Evolutionary conservation across 306 rosid genomes (phyloP).

Genomic region (Quillaja saponaria): DNA sequence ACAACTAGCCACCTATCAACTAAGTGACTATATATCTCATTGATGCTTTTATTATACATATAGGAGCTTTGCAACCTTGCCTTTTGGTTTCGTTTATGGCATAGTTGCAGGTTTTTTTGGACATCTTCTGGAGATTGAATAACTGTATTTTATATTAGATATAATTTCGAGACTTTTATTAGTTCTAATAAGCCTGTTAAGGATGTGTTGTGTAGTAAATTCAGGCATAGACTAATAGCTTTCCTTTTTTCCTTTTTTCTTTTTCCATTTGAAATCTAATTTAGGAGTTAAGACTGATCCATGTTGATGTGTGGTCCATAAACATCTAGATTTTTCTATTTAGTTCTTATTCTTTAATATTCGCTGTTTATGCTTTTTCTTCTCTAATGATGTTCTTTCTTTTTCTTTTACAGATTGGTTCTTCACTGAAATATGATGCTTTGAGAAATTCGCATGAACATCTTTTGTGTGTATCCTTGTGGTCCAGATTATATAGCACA

Average conservation of each 20-base stretch:
- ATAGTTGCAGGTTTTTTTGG: no score
- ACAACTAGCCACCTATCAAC: no score
- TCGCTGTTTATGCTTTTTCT: constrained; percentile 6
- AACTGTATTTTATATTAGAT: no score
- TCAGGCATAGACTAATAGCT: no score
- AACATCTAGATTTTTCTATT: background rate
- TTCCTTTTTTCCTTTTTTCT: background rate
- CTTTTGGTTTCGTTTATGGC: no score
- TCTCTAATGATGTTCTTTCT: constrained; percentile 14
- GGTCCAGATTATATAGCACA: constrained; percentile 50
- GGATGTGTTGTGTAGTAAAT: no score
- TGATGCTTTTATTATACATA: no score
- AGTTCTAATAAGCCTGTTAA: no score
- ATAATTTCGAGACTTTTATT: no score
- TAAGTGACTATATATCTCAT: no score
- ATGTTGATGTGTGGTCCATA: constrained; percentile 9
- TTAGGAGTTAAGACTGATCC: constrained; percentile 1
- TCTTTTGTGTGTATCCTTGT: constrained; percentile 40
- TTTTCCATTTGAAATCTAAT: constrained; percentile 6
- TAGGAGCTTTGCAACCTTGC: no score
- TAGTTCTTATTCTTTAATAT: background rate
- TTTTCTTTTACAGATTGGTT: constrained; percentile 51
- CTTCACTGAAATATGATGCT: constrained; percentile 48
- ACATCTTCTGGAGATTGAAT: no score
- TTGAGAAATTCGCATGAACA: constrained; percentile 45